These are phyloP conservation scores for Nematocida parisii DNA, from an alignment of 371 early-diverging fungal species.

Conservation along the genomic window DNA sequence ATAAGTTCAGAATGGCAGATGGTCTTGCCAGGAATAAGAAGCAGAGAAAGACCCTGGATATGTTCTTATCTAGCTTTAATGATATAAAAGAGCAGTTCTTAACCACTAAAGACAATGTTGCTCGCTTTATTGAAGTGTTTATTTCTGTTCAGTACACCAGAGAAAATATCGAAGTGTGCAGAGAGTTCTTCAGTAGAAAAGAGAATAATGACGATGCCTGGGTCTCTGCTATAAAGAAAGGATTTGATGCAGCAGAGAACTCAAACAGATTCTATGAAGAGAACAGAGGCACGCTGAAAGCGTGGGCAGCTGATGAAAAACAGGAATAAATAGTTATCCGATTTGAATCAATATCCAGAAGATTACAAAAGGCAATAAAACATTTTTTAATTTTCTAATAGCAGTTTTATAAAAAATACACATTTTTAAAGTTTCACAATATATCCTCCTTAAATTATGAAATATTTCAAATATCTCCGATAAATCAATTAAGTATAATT, in stretches of 20 bases:
- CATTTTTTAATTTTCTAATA: neutral
- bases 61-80: slow-evolving; percentile 27
- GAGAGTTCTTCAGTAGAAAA: slow-evolving; percentile 30
- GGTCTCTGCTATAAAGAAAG: slow-evolving; percentile 41
- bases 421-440: no score
- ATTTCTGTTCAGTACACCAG: slow-evolving; percentile 21
- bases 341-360: no score
- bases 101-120: slow-evolving; percentile 19
- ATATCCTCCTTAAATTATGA: no score
- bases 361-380: neutral
- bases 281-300: slow-evolving; percentile 5
- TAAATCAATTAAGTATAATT: no score
- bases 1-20: slow-evolving; percentile 47
- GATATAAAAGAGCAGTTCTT: slow-evolving; percentile 13
- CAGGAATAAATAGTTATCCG: neutral
- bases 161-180: slow-evolving; percentile 20
- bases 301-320: slow-evolving; percentile 22
- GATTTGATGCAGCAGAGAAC: slow-evolving; percentile 33
- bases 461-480: no score
- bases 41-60: slow-evolving; percentile 23
- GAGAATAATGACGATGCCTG: slow-evolving; percentile 42
- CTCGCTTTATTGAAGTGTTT: slow-evolving; percentile 38
- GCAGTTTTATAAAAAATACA: no score
- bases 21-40: slow-evolving; percentile 37
- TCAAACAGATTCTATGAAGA: slow-evolving; percentile 11